Evolutionary conservation across 1,139 yeast species (phyloP), one percentile per base, ranked within the genome.

Genomic region (Nakaseomyces sp.): DNA sequence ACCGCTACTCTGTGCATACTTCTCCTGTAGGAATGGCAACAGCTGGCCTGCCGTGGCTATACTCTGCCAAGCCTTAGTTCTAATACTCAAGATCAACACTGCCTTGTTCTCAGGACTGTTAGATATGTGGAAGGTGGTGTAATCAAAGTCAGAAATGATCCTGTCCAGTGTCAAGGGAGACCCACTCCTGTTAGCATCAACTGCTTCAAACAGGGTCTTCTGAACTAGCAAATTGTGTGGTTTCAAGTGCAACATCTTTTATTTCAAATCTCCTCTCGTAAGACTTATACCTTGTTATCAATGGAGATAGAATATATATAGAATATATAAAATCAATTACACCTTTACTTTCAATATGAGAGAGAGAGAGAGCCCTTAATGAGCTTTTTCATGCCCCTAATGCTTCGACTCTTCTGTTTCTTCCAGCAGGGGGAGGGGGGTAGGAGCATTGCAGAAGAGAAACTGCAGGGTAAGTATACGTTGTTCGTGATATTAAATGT

Each of bases 101-200:
- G 51, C 32, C 41, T 53, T 56, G 37, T 57, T 51, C 5, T 50
- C 52, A 10, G 51, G 49, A 12, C 89, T 80, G 36, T 95, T 89
- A 41, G 95, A 82, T 51, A 93, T 72, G 65, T 89, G 97, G 67
- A 84, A 88, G 25, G 94, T 85, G 46, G 96, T 94, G 68, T 88
- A 88, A 65, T 91, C 98, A 59, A 91, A 91, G 68, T 91, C 99
- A 30, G 95, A 81, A 51, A 91, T 78, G 52, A 91, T 78, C 63
- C 96, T 78, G 66, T 91, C 96, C 55, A 91, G 73, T n/a, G 83
- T 72, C 49, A 78, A 70, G 3, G 82, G 79, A 13, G 64, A 50
- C 8, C 60, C 63, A 3, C 46, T 40, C 12, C 57, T 58, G 28
- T 57, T 60, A 6, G 61, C 58, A 4, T 61, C 58, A 20, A 68